Evolutionary conservation across 2,329 filamentous ascomycete species (phyloP).

Genomic region (Epicoccum nigrum): DNA sequence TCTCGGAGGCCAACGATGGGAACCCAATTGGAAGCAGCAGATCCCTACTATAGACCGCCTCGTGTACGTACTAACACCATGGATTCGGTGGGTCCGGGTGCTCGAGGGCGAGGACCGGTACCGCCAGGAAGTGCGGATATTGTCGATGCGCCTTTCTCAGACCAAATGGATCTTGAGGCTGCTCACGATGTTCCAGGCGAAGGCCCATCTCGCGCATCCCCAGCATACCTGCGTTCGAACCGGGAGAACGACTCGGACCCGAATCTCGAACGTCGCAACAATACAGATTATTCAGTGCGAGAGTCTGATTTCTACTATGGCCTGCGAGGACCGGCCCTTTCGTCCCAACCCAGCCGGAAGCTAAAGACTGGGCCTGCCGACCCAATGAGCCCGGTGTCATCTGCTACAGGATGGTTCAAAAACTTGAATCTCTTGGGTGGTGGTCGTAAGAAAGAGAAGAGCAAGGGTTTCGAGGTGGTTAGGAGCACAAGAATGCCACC

Average conservation of each 20-base stretch:
- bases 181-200: slow-evolving; percentile 41
- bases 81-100: slow-evolving; percentile 54
- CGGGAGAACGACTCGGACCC: slow-evolving; percentile 57
- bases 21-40: slow-evolving; percentile 52
- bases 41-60: slow-evolving; percentile 90
- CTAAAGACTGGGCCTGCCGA: slow-evolving; percentile 94
- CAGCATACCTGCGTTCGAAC: slow-evolving; percentile 60
- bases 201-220: slow-evolving; percentile 42
- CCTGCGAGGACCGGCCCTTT: slow-evolving; percentile 83
- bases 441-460: slow-evolving; percentile 89
- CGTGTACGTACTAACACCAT: slow-evolving; percentile 69
- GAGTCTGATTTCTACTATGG: slow-evolving; percentile 98
- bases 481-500: slow-evolving; percentile 82
- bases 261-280: slow-evolving; percentile 60
- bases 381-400: slow-evolving; percentile 88
- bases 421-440: slow-evolving; percentile 68
- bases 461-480: slow-evolving; percentile 96
- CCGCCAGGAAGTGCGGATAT: slow-evolving; percentile 53
- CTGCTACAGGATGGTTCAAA: slow-evolving; percentile 88
- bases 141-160: slow-evolving; percentile 53
- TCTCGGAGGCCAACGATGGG: slow-evolving; percentile 48
- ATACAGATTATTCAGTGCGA: slow-evolving; percentile 87
- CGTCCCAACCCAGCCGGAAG: slow-evolving; percentile 79
- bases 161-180: slow-evolving; percentile 47
- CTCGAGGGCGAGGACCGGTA: slow-evolving; percentile 54